phyloP scores from a whole-genome alignment of 2,329 filamentous ascomycete genomes.

The Hypocrella siamensis region DNA sequence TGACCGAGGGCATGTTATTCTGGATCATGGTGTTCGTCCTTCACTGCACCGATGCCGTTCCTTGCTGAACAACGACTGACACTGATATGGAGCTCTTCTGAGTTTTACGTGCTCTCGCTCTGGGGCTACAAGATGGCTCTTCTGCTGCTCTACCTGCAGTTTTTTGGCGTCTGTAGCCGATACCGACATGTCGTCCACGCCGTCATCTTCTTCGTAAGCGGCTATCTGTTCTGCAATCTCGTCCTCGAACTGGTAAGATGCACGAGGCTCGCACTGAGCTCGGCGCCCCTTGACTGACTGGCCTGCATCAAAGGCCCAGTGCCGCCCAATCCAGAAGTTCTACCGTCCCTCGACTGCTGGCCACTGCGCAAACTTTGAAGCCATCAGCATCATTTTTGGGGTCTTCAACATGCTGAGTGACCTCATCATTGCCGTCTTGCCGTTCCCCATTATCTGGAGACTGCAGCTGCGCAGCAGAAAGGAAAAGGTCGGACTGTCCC shows the following conservation, averaged over 20 bases:
- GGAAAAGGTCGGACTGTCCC: not conserved
- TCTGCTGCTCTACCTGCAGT: slow-evolving; percentile 1
- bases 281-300: not conserved
- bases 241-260: not conserved
- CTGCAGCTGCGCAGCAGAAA: not conserved
- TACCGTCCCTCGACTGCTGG: not conserved
- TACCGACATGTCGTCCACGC: not conserved
- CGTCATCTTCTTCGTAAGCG: not conserved
- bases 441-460: not conserved
- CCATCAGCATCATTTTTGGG: not conserved
- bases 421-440: slow-evolving; percentile 1
- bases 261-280: too few relatives aligned
- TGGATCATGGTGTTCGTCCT: not conserved
- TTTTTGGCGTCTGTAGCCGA: not conserved
- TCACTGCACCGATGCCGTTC: not conserved
- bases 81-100: not conserved
- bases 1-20: not conserved
- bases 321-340: not conserved
- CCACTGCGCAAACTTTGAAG: not conserved
- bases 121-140: slow-evolving; percentile 1
- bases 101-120: slow-evolving; percentile 1
- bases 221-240: not conserved
- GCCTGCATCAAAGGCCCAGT: not conserved
- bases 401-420: slow-evolving; percentile 1
- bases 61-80: not conserved